Percentiles rank a stretch among this genome's conserved stretches.
Conservation (phyloP, 2,329 filamentous ascomycete genomes). For the Neonectria punicea region DNA sequence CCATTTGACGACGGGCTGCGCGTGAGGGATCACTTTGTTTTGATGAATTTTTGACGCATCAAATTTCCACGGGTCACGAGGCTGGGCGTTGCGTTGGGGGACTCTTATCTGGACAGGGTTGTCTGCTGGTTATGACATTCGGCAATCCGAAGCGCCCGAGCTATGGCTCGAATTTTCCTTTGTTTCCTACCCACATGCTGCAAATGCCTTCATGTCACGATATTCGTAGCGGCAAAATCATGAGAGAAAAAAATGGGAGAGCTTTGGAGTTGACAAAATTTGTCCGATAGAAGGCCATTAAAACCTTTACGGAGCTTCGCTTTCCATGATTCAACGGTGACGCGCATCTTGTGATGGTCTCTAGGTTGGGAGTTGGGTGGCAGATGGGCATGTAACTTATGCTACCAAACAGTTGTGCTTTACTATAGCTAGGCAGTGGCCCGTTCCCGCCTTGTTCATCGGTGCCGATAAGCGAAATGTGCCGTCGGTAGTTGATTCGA, state of each 20-base stretch:
- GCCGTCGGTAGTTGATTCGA: not conserved
- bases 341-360: not conserved
- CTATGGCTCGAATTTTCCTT: slow-evolving; percentile 48
- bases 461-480: slow-evolving; percentile 1
- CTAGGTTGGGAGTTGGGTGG: too few relatives aligned
- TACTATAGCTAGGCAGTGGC: not conserved
- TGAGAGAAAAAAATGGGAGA: slow-evolving; percentile 50
- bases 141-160: slow-evolving; percentile 38
- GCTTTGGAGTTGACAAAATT: slow-evolving; percentile 45
- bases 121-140: slow-evolving; percentile 51
- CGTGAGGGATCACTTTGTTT: slow-evolving; percentile 45
- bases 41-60: slow-evolving; percentile 50
- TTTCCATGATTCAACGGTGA: not conserved
- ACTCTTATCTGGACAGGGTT: slow-evolving; percentile 57
- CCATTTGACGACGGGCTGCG: slow-evolving; percentile 34
- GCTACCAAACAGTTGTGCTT: not conserved
- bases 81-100: slow-evolving; percentile 54
- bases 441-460: not conserved
- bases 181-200: slow-evolving; percentile 50
- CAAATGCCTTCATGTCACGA: slow-evolving; percentile 45
- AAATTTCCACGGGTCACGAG: slow-evolving; percentile 51
- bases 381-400: not conserved
- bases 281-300: slow-evolving; percentile 51
- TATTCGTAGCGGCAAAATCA: slow-evolving; percentile 47
- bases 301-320: slow-evolving; percentile 25